Conservation (phyloP, 108 stramenopile genomes). For the Aurantiochytrium sp. region DNA sequence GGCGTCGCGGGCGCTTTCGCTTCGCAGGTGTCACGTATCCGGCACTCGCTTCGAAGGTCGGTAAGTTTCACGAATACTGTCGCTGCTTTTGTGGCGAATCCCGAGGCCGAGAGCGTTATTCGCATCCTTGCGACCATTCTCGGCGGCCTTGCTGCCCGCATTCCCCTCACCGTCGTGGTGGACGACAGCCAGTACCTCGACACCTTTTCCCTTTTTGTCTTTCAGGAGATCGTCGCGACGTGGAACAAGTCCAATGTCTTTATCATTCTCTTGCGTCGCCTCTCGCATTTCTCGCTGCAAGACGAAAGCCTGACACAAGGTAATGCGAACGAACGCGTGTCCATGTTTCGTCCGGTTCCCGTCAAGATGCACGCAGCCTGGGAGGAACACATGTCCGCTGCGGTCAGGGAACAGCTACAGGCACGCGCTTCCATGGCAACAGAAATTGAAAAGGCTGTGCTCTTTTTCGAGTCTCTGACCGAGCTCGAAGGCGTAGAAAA, state of each 20-base stretch:
- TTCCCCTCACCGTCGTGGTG: not conserved
- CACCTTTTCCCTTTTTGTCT: not conserved
- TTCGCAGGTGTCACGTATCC: too few relatives aligned
- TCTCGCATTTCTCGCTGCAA: not conserved
- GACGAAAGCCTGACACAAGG: not conserved
- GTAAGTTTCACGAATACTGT: not conserved
- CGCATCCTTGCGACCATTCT: not conserved
- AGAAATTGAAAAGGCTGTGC: not conserved
- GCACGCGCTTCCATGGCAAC: not conserved
- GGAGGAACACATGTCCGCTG: too few relatives aligned
- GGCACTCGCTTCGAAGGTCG: not conserved
- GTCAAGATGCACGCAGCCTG: not conserved
- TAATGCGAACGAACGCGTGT: not conserved
- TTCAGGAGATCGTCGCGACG: not conserved
- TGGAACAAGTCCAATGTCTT: not conserved
- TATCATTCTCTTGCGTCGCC: not conserved
- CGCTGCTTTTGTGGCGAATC: not conserved
- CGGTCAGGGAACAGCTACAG: not conserved
- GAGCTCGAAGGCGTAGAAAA: not conserved
- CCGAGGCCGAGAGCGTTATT: not conserved
- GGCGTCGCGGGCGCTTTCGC: too few relatives aligned
- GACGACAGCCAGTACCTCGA: slow-evolving; percentile 10
- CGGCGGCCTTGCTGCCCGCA: not conserved
- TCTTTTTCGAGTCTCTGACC: not conserved
- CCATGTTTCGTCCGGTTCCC: not conserved